These are phyloP conservation scores for Lasiodiplodia hormozganensis DNA, from an alignment of 2,329 filamentous ascomycete genomes.

Conservation along the genomic window DNA sequence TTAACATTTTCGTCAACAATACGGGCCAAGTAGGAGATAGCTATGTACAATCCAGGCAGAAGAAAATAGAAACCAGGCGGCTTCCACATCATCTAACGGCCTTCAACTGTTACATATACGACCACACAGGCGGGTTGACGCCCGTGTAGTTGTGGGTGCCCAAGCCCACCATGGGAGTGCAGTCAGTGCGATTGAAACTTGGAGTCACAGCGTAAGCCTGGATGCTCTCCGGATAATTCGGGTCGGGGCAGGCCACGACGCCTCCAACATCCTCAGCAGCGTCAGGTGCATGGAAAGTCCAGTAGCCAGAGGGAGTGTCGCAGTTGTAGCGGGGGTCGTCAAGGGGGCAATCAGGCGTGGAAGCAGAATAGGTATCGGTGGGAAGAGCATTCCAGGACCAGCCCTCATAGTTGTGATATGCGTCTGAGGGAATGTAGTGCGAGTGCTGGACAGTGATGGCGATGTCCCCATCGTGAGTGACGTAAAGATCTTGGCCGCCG, in stretches of 20 bases:
- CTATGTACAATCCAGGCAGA: neutral
- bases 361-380: neutral
- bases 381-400: conserved; percentile 33
- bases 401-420: conserved; percentile 33
- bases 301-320: conserved; percentile 32
- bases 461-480: conserved; percentile 32
- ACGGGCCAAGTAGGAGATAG: neutral
- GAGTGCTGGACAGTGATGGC: conserved; percentile 35
- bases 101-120: conserved; percentile 29
- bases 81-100: neutral
- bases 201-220: conserved; percentile 34
- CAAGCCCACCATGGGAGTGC: conserved; percentile 32
- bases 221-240: conserved; percentile 20
- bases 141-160: conserved; percentile 35
- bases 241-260: conserved; percentile 32
- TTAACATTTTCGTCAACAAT: neutral
- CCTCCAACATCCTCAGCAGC: conserved; percentile 31
- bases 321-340: conserved; percentile 33
- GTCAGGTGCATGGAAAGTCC: conserved; percentile 34
- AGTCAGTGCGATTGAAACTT: conserved; percentile 31
- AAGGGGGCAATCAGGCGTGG: conserved; percentile 24
- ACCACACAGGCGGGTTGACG: conserved; percentile 33
- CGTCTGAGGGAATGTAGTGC: conserved; percentile 32
- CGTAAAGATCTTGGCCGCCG: conserved; percentile 36
- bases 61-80: neutral